These are phyloP conservation scores for Elsinoe perseae DNA, from an alignment of 2,329 filamentous ascomycete species.

Conservation along the genomic window DNA sequence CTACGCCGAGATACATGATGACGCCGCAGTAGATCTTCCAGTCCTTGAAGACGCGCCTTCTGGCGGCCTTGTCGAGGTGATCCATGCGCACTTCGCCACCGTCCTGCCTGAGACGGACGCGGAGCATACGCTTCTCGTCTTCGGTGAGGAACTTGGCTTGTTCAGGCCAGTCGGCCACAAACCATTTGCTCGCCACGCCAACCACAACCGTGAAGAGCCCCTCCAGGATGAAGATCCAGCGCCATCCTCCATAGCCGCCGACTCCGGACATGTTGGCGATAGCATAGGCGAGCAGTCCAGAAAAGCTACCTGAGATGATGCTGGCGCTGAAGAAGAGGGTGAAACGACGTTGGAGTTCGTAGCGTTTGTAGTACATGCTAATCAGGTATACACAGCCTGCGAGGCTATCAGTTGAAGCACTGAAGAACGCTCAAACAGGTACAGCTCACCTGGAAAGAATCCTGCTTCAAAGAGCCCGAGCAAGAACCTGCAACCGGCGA, in stretches of 20 bases:
- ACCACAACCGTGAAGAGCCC: slow-evolving; percentile 27
- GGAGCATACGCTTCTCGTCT: slow-evolving; percentile 23
- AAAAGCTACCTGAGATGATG: slow-evolving; percentile 24
- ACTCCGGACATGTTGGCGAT: slow-evolving; percentile 26
- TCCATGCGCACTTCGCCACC: not conserved
- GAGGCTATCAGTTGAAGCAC: not conserved
- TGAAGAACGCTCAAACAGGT: not conserved
- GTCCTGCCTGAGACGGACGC: slow-evolving; percentile 2
- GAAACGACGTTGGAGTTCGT: slow-evolving; percentile 16
- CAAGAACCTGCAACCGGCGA: slow-evolving; percentile 40
- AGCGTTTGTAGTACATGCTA: not conserved
- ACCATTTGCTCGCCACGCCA: slow-evolving; percentile 26
- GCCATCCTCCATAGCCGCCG: slow-evolving; percentile 26
- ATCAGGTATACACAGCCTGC: slow-evolving; percentile 12
- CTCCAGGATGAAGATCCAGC: slow-evolving; percentile 28
- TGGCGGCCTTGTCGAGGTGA: slow-evolving; percentile 21
- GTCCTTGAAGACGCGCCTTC: slow-evolving; percentile 28
- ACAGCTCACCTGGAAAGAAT: slow-evolving; percentile 12
- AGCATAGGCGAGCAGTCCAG: slow-evolving; percentile 25
- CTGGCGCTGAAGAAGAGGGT: slow-evolving; percentile 16
- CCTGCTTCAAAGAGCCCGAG: slow-evolving; percentile 30
- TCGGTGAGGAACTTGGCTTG: slow-evolving; percentile 30
- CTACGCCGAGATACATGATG: slow-evolving; percentile 22
- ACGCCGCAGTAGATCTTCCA: slow-evolving; percentile 30
- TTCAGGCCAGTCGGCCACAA: slow-evolving; percentile 29